These are phyloP conservation scores for Marchantia paleacea DNA, from an alignment of 225 moss, liverwort and hornwort genomes.

Conservation along the genomic window DNA sequence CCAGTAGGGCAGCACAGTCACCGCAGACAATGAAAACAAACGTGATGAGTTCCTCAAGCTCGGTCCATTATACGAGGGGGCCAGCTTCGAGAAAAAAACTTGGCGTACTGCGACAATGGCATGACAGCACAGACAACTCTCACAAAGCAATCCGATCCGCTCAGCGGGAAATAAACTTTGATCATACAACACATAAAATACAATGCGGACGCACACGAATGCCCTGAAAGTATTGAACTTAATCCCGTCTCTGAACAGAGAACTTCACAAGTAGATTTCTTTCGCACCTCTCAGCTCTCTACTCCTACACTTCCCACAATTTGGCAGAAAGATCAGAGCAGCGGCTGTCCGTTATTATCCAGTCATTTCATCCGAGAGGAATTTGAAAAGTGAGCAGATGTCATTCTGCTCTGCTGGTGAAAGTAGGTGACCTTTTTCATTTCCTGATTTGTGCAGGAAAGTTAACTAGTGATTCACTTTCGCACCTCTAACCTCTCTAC, in stretches of 20 bases:
- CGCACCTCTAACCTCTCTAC: constrained; percentile 10
- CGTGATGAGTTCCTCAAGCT: no score
- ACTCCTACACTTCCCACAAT: background rate
- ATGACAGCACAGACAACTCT: no score
- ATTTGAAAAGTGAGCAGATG: background rate
- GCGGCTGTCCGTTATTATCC: background rate
- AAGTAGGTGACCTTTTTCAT: background rate
- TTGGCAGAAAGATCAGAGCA: background rate
- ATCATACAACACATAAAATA: no score
- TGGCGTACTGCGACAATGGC: no score
- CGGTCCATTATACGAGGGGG: no score
- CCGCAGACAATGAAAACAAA: no score
- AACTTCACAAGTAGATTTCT: background rate
- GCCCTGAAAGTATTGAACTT: background rate
- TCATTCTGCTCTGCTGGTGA: constrained; percentile 1
- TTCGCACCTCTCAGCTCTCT: constrained; percentile 7
- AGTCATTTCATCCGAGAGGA: background rate
- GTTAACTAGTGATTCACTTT: background rate
- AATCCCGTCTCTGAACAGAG: background rate
- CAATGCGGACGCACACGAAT: no score
- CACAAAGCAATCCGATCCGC: no score
- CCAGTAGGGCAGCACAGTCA: no score
- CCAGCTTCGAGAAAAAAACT: no score
- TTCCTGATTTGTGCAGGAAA: background rate
- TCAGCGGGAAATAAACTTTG: no score